A percentile compares a stretch with the other conserved stretches of the same genome.
These are phyloP conservation scores for Tricholoma saponaceum DNA, from an alignment of 768 basidiomycete species.

Conservation along the genomic window DNA sequence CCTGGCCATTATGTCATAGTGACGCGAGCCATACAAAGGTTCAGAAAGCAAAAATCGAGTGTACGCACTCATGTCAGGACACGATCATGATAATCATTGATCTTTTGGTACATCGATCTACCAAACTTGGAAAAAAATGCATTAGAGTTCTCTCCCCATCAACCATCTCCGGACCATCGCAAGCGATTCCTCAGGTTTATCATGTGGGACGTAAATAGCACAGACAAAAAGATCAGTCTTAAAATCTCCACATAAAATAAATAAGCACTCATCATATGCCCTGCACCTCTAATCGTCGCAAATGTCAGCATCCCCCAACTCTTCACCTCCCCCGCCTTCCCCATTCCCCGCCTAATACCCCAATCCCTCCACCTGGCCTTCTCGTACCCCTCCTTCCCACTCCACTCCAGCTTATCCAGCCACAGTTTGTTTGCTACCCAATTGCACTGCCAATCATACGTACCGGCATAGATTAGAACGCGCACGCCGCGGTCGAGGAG, in stretches of 20 bases:
- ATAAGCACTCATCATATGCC: slow-evolving; percentile 50
- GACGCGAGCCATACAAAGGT: not conserved
- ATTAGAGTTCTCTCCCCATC: slow-evolving; percentile 20
- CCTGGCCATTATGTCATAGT: no score
- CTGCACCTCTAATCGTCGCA: slow-evolving; percentile 38
- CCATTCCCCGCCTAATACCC: slow-evolving; percentile 38
- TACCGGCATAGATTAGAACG: slow-evolving; percentile 70
- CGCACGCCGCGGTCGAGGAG: slow-evolving; percentile 76
- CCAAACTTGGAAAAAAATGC: not conserved
- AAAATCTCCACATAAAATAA: slow-evolving; percentile 4
- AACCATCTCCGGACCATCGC: slow-evolving; percentile 68
- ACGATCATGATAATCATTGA: not conserved
- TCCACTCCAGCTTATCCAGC: slow-evolving; percentile 74
- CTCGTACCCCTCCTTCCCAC: slow-evolving; percentile 49
- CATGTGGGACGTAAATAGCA: slow-evolving; percentile 51
- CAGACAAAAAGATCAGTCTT: slow-evolving; percentile 16
- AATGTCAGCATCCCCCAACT: slow-evolving; percentile 31
- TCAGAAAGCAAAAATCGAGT: not conserved
- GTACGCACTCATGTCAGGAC: not conserved
- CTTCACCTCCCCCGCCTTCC: slow-evolving; percentile 45
- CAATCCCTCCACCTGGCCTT: slow-evolving; percentile 52
- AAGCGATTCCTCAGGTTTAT: slow-evolving; percentile 61
- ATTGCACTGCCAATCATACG: slow-evolving; percentile 79
- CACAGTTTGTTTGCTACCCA: slow-evolving; percentile 76
- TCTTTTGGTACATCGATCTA: not conserved